Base-by-base conservation (phyloP, 441 rosid genomes). In the Populus hybrid region DNA sequence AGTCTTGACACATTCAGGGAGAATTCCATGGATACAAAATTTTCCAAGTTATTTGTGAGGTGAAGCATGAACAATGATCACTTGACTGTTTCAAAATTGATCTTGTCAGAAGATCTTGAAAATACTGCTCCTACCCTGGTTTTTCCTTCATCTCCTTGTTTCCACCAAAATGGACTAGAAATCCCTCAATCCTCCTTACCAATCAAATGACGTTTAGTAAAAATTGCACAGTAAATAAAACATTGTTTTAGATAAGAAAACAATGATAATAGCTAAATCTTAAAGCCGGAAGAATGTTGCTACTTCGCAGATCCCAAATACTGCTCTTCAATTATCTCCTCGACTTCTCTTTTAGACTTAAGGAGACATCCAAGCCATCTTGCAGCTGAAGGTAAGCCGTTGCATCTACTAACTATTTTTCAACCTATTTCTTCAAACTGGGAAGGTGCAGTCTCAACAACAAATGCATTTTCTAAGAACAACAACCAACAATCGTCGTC, bases 171-270 rank as follows among this genome's bases (percentile, higher is more conserved):
- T 63, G 68, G n/a, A 30, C 28, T 35, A 61, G 12, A 14, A 77
- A 70, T 3, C 79, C 74, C 36, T 77, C 79, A 57, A 2, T 36
- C 69, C 26, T 70, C 75, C 54, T 34, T 61, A 18, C 16, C 42
- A 23, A 77, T 30, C 54, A 59, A 36, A 21, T 70, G 38, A 18
- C 12, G 70, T 21, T 77, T 57, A 6, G 79, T 73, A 40, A 77
- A 77, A 21, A 77, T 35, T 18, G 79, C 74, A 71, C 70, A 57
- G 21, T 77, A 77, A 30, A 69, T 69, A 70, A 77, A 77, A 36
- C 79, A 77, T n/a, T 5, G 74, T n/a, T 77, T 77, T 10, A 70
- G 32, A 36, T 70, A 50, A 1, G 70, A 77, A 20, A 74, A 74
- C 10, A 77, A 70, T 70, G 61, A 9, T 61, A 59, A 36, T 61